Conservation (phyloP, 805 yeast genomes). For the Yarrowia porcina region DNA sequence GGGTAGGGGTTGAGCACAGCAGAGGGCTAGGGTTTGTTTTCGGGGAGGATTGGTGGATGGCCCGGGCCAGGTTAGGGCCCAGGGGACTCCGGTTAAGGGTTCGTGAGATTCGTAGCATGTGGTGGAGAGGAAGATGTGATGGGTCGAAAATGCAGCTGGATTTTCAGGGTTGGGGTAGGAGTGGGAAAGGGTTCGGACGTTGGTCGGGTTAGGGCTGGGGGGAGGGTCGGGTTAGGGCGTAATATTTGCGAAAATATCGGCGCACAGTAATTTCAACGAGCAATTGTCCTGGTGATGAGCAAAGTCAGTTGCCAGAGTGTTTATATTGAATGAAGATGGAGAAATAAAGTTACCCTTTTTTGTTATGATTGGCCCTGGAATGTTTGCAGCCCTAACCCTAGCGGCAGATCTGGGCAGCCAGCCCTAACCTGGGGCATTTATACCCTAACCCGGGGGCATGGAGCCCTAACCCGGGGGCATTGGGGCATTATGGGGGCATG, state of each 20-base stretch:
- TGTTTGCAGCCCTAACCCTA: neutral
- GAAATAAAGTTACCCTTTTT: neutral
- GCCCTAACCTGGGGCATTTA: neutral
- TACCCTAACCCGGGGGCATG: neutral
- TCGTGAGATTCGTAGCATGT: conserved; percentile 11
- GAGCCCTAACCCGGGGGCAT: too few relatives aligned
- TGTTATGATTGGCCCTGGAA: conserved; percentile 4
- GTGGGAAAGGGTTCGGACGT: neutral
- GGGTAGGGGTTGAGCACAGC: conserved; percentile 32
- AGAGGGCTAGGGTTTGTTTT: conserved; percentile 38
- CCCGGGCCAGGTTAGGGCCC: conserved; percentile 27
- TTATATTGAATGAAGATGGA: neutral
- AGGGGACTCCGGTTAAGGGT: neutral
- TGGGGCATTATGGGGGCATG: too few relatives aligned
- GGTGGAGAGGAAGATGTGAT: neutral
- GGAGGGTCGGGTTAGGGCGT: neutral
- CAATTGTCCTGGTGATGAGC: neutral
- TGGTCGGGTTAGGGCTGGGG: neutral
- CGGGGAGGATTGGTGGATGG: conserved; percentile 33
- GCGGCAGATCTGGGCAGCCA: neutral
- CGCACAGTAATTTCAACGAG: too few relatives aligned
- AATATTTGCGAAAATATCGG: neutral
- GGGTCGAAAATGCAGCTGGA: neutral
- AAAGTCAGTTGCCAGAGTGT: neutral
- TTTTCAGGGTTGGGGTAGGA: neutral